Evolutionary conservation across 306 rosid genomes (phyloP), one percentile per base, ranked within the genome.

Genomic region (Geum urbanum): DNA sequence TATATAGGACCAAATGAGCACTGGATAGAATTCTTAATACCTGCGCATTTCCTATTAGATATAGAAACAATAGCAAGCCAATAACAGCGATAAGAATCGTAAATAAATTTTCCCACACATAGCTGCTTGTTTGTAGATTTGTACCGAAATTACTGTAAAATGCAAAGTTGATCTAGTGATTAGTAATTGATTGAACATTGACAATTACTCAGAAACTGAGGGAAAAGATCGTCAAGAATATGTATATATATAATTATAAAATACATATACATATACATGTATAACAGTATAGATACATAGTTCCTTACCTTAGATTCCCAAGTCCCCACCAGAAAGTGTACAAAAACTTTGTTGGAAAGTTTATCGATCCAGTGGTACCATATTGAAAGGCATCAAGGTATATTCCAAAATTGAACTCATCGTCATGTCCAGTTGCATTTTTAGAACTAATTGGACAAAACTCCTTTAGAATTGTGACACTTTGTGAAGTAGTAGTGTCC

Each of bases 251-350:
- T 32, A 32, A 32, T 32, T 32, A 2, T 32, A 32, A 1, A 32
- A 32, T 1, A 32, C 37, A 32, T 1, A 32, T 32, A 32, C 37
- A 32, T 32, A 32, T 32, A 32, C 37, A 1, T 32, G 37, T 32
- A n/a, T n/a, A n/a, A n/a, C n/a, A n/a, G n/a, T n/a, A 32, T 3
- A 32, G 37, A 32, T 32, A 32, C 37, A 32, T 3, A 32, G 4
- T 32, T 32, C 37, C 3, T 32, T 18, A 78, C 82, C 85, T 81
- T 10, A 81, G 62, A 71, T 81, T 81, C 71, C 64, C 45, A 6
- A 78, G 68, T 8, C 83, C 83, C 86, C 83, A 75, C 78, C 78
- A 82, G 24, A 78, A 72, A 43, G 71, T 48, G 49, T 75, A 19
- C 15, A 75, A 32, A 37, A 63, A 63, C 73, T 78, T 82, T 52